These are phyloP conservation scores for Venturia pyrina DNA, from an alignment of 2,329 filamentous ascomycete species.

Conservation along the genomic window DNA sequence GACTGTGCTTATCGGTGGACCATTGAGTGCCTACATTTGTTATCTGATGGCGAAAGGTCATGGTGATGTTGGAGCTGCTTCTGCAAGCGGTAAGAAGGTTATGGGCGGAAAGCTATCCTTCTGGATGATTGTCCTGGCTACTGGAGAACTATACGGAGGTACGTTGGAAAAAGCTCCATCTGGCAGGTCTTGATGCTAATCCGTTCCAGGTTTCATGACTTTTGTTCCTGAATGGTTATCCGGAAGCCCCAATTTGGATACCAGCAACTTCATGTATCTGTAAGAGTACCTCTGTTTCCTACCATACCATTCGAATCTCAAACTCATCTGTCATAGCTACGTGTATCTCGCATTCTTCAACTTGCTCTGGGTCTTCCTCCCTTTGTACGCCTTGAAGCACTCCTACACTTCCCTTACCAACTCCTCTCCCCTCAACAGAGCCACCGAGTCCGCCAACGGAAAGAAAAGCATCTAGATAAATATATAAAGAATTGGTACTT, in stretches of 20 bases:
- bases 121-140: slow-evolving; percentile 48
- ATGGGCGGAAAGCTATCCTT: slow-evolving; percentile 33
- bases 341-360: slow-evolving; percentile 57
- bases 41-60: slow-evolving; percentile 35
- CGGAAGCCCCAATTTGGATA: slow-evolving; percentile 47
- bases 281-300: slow-evolving; percentile 21
- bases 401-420: slow-evolving; percentile 6
- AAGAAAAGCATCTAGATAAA: neutral
- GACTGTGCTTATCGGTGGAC: slow-evolving; percentile 50
- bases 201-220: slow-evolving; percentile 46
- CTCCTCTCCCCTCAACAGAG: slow-evolving; percentile 1
- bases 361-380: slow-evolving; percentile 36
- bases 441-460: neutral
- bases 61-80: slow-evolving; percentile 15
- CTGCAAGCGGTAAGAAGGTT: slow-evolving; percentile 15
- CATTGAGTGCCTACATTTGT: slow-evolving; percentile 48
- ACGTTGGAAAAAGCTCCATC: slow-evolving; percentile 17
- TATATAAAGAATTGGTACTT: neutral
- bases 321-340: slow-evolving; percentile 31
- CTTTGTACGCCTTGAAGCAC: slow-evolving; percentile 1
- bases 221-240: slow-evolving; percentile 57
- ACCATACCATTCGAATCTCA: neutral
- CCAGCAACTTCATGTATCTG: slow-evolving; percentile 50
- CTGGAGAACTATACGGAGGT: slow-evolving; percentile 54
- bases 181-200: neutral